Percentiles rank a stretch among this genome's conserved stretches.
These are phyloP conservation scores for Solanum gracilifrons DNA, from an alignment of 257 asterid species.

Conservation along the genomic window DNA sequence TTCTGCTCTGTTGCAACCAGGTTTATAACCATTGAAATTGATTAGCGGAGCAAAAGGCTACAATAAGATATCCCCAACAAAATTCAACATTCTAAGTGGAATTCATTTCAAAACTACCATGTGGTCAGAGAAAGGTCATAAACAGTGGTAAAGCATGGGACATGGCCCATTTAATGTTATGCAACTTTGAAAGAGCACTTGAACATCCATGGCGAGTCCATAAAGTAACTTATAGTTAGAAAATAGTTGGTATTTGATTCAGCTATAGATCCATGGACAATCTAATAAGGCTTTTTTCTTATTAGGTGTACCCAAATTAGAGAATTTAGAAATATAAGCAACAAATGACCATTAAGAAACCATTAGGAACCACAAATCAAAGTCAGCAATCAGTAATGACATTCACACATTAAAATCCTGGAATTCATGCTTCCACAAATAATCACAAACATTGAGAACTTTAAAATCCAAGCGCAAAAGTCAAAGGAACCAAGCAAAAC, in stretches of 20 bases:
- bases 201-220: neutral
- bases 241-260: neutral
- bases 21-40: constrained; percentile 49
- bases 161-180: neutral
- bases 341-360: neutral
- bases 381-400: neutral
- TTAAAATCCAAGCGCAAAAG: neutral
- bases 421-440: neutral
- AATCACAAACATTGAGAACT: neutral
- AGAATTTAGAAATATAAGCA: neutral
- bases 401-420: neutral
- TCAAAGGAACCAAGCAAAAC: neutral
- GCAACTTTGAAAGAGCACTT: neutral
- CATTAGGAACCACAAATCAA: neutral
- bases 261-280: neutral
- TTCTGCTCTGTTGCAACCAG: constrained; percentile 94
- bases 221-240: neutral
- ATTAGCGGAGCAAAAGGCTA: constrained; percentile 27
- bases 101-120: neutral
- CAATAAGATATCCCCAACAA: neutral
- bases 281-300: neutral
- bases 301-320: neutral
- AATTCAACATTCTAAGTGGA: neutral
- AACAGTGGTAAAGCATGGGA: neutral
- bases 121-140: neutral